Conservation (phyloP, 495 filamentous ascomycete species). For the Daldinia grandis region DNA sequence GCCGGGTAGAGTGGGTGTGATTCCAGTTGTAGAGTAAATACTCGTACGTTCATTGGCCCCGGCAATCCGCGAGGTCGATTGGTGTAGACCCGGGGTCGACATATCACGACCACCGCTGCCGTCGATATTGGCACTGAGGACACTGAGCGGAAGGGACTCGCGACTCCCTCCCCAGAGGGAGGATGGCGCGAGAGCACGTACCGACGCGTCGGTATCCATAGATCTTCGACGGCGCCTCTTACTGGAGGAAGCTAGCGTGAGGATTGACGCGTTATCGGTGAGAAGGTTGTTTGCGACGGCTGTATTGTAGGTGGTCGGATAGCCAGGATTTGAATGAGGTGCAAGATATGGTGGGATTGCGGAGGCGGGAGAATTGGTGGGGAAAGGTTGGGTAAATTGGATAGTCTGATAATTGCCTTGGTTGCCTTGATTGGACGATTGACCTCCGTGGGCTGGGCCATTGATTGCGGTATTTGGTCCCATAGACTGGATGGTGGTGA, state of each 20-base stretch:
- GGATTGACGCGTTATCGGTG: constrained; percentile 93
- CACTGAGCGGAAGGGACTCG: constrained; percentile 87
- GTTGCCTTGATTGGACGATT: constrained; percentile 58
- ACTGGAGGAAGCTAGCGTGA: constrained; percentile 95
- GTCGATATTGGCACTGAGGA: constrained; percentile 81
- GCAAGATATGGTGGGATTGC: constrained; percentile 83
- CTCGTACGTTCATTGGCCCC: constrained; percentile 77
- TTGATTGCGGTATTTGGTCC: constrained; percentile 70
- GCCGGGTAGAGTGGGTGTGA: constrained; percentile 68
- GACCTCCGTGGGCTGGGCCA: constrained; percentile 46
- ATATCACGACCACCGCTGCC: constrained; percentile 42
- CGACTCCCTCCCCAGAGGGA: constrained; percentile 89
- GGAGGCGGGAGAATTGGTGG: constrained; percentile 73
- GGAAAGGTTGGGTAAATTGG: constrained; percentile 93
- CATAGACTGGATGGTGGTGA: constrained; percentile 94
- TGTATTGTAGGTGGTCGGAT: constrained; percentile 83
- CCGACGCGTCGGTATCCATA: constrained; percentile 94
- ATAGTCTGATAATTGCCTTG: constrained; percentile 62
- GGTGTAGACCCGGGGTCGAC: constrained; percentile 47
- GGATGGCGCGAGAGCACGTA: constrained; percentile 89
- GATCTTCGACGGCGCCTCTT: constrained; percentile 88
- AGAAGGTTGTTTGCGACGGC: constrained; percentile 92
- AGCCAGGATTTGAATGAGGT: constrained; percentile 56
- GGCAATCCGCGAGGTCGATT: constrained; percentile 69
- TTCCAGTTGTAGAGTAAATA: constrained; percentile 83